phyloP scores from a whole-genome alignment of 2,329 filamentous ascomycete species.

The Colletotrichum brevisporum region DNA sequence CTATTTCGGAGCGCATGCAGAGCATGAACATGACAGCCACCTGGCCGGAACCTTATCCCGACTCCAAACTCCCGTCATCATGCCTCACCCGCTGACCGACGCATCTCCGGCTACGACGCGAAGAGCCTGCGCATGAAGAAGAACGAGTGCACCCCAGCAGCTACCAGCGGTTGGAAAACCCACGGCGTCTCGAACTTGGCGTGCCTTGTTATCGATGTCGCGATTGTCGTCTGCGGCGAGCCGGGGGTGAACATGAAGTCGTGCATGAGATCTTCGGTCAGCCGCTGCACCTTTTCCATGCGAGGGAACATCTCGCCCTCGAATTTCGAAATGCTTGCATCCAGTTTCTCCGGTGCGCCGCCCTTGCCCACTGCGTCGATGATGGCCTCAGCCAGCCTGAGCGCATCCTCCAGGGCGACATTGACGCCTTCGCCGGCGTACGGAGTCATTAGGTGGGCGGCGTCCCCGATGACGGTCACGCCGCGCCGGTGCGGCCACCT shows the following conservation, averaged over 20 bases:
- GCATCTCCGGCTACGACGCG: conserved; percentile 12
- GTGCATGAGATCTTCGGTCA: conserved; percentile 61
- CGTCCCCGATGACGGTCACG: conserved; percentile 70
- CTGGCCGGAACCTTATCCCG: conserved; percentile 29
- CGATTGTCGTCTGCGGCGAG: conserved; percentile 59
- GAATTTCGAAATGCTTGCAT: conserved; percentile 51
- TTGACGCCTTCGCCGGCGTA: conserved; percentile 74
- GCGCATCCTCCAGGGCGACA: conserved; percentile 67
- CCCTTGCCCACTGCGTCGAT: conserved; percentile 45
- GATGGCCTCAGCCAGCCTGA: conserved; percentile 62
- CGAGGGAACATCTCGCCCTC: conserved; percentile 57
- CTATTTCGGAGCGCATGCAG: conserved; percentile 16
- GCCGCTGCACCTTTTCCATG: conserved; percentile 53
- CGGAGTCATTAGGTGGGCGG: conserved; percentile 72
- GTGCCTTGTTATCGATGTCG: conserved; percentile 51
- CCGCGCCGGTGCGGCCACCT: conserved; percentile 63
- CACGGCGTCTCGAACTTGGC: conserved; percentile 49
- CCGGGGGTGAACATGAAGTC: conserved; percentile 64
- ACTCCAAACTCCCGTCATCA: conserved; percentile 19
- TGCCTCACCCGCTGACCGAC: conserved; percentile 20
- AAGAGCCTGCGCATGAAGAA: conserved; percentile 44
- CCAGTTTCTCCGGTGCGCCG: conserved; percentile 46
- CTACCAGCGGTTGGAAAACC: conserved; percentile 49
- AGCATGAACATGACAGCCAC: conserved; percentile 20
- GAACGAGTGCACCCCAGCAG: conserved; percentile 47